Evolutionary conservation across 2,329 filamentous ascomycete species (phyloP).

Genomic region (Daldinia sp.): DNA sequence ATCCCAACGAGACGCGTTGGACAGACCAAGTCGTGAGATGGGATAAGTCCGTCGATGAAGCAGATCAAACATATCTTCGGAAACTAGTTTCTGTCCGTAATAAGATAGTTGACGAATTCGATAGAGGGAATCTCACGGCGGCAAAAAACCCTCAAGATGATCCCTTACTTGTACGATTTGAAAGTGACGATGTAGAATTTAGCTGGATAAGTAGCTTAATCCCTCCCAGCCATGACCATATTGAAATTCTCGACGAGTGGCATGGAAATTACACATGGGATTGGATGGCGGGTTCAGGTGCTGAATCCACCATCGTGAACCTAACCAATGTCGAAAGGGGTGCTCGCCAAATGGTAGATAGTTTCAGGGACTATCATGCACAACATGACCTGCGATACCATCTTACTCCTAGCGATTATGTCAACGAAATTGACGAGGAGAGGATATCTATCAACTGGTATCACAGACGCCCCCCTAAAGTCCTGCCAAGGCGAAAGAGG

Average conservation of each 20-base stretch:
- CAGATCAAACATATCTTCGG: no score
- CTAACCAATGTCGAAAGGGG: no score
- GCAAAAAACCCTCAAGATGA: conserved; percentile 6
- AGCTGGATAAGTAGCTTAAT: conserved; percentile 21
- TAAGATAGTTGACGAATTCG: conserved; percentile 32
- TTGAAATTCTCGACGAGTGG: not conserved
- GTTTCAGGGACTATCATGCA: no score
- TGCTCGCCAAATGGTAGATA: no score
- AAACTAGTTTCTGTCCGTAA: conserved; percentile 30
- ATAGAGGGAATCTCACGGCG: not conserved
- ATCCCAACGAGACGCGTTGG: conserved; percentile 32
- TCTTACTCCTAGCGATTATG: no score
- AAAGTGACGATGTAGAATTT: not conserved
- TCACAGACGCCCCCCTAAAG: no score
- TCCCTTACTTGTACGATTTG: not conserved
- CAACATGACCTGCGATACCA: no score
- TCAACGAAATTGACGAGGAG: not conserved
- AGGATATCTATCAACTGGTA: no score
- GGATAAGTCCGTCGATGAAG: fast-evolving
- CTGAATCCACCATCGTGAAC: no score
- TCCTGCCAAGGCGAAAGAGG: no score
- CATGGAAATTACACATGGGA: not conserved
- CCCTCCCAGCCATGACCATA: not conserved
- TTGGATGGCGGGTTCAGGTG: no score
- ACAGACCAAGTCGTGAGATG: conserved; percentile 1